phyloP scores from a whole-genome alignment of 352 stramenopile species.

The Pythium chondricola region DNA sequence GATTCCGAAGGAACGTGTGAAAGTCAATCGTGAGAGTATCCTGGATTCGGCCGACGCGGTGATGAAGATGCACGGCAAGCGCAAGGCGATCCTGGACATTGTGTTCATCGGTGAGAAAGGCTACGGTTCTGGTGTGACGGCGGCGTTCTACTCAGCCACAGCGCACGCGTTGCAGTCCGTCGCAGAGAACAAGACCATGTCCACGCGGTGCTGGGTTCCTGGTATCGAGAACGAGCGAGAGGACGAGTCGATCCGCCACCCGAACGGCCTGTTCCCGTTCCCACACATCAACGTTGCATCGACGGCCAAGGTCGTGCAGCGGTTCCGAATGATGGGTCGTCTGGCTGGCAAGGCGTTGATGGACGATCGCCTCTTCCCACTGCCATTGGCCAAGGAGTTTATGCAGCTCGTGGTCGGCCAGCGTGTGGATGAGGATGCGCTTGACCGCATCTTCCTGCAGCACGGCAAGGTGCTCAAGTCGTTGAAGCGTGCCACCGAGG shows the following conservation, averaged over 20 bases:
- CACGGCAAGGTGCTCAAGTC: conserved; percentile 54
- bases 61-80: conserved; percentile 84
- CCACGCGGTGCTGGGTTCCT: conserved; percentile 48
- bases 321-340: conserved; percentile 78
- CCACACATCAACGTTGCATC: conserved; percentile 25
- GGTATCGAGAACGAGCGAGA: conserved; percentile 38
- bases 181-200: conserved; percentile 32
- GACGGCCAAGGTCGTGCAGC: conserved; percentile 35
- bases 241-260: conserved; percentile 55
- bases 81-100: conserved; percentile 77
- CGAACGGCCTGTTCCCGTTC: conserved; percentile 75
- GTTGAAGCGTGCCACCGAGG: conserved; percentile 26
- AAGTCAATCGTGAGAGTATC: conserved; percentile 70
- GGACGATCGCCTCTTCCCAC: conserved; percentile 68
- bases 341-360: conserved; percentile 78
- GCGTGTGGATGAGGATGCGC: conserved; percentile 37
- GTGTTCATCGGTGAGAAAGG: conserved; percentile 83
- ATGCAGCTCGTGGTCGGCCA: conserved; percentile 72
- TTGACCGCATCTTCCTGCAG: conserved; percentile 53
- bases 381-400: conserved; percentile 71
- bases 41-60: conserved; percentile 67
- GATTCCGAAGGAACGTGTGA: conserved; percentile 83
- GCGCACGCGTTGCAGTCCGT: conserved; percentile 56
- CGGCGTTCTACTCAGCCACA: conserved; percentile 78
- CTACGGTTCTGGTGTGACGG: conserved; percentile 80